A percentile compares a stretch with the other conserved stretches of the same genome.
Conservation (phyloP, 768 basidiomycete species). For the Wakefieldia striispora region DNA sequence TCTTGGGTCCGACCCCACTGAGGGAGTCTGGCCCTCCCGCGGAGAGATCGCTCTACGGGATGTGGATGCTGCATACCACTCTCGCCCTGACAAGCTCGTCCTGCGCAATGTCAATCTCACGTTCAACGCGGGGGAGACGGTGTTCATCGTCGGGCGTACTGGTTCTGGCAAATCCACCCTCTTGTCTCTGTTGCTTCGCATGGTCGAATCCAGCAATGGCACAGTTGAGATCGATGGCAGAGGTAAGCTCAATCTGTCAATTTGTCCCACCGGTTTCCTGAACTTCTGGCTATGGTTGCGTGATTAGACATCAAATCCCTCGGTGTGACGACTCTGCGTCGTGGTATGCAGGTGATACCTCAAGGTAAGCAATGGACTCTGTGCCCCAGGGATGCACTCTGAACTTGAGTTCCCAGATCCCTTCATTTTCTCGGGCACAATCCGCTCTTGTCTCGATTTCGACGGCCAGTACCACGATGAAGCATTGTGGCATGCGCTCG, state of each 20-base stretch:
- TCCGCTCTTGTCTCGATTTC: slow-evolving; percentile 29
- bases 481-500: slow-evolving; percentile 41
- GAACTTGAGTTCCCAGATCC: slow-evolving; percentile 18
- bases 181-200: slow-evolving; percentile 62
- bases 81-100: slow-evolving; percentile 60
- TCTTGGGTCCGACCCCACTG: slow-evolving; percentile 22
- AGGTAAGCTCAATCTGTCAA: slow-evolving; percentile 31
- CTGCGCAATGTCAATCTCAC: slow-evolving; percentile 60
- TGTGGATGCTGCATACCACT: slow-evolving; percentile 70
- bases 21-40: slow-evolving; percentile 20
- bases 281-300: slow-evolving; percentile 45
- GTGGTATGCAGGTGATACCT: slow-evolving; percentile 30
- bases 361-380: slow-evolving; percentile 18
- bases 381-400: background rate
- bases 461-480: slow-evolving; percentile 23
- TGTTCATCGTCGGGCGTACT: slow-evolving; percentile 79
- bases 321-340: slow-evolving; percentile 39
- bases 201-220: slow-evolving; percentile 71
- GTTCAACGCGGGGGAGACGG: slow-evolving; percentile 62
- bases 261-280: slow-evolving; percentile 62
- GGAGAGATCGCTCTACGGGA: slow-evolving; percentile 68
- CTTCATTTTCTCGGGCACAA: slow-evolving; percentile 33
- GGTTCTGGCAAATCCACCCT: slow-evolving; percentile 77
- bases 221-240: slow-evolving; percentile 74
- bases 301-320: slow-evolving; percentile 83